Evolutionary conservation across 2,329 filamentous ascomycete species (phyloP).

Genomic region (Coniochaeta prunicola): DNA sequence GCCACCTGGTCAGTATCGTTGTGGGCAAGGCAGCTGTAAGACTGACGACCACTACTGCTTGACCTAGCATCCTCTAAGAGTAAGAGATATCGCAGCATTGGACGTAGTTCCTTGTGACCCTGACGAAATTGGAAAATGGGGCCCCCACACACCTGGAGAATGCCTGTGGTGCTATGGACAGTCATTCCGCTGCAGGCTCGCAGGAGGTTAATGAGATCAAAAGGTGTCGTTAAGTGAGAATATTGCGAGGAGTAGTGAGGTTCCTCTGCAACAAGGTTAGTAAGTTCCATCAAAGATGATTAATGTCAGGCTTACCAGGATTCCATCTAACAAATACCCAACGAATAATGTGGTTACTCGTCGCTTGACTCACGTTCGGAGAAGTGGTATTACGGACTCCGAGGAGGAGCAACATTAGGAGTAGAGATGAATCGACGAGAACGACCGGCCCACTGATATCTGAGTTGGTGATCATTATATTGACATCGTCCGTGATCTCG

Average conservation of each 20-base stretch:
- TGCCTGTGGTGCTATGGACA: slow-evolving; percentile 20
- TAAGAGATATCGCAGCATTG: slow-evolving; percentile 47
- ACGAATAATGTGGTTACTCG: slow-evolving; percentile 63
- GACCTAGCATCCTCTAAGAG: slow-evolving; percentile 33
- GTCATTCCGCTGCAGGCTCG: slow-evolving; percentile 56
- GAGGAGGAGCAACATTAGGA: slow-evolving; percentile 64
- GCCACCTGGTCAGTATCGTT: slow-evolving; percentile 14
- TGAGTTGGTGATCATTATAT: slow-evolving; percentile 65
- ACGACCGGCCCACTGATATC: slow-evolving; percentile 75
- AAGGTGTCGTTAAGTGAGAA: slow-evolving; percentile 54
- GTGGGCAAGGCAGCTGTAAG: slow-evolving; percentile 2
- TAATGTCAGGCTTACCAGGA: slow-evolving; percentile 49
- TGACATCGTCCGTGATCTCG: slow-evolving; percentile 60
- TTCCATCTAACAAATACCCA: slow-evolving; percentile 83
- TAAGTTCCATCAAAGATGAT: slow-evolving; percentile 5
- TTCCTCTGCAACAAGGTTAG: slow-evolving; percentile 44
- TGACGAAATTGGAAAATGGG: slow-evolving; percentile 41
- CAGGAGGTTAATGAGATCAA: slow-evolving; percentile 63
- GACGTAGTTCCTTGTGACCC: slow-evolving; percentile 31
- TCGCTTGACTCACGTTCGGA: slow-evolving; percentile 59
- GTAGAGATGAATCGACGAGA: slow-evolving; percentile 72
- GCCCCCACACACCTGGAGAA: slow-evolving; percentile 35
- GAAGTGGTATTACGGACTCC: slow-evolving; percentile 59
- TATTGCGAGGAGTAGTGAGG: slow-evolving; percentile 58
- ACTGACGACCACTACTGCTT: background rate